Percentiles rank a stretch among this genome's conserved stretches.
Evolutionary conservation across 257 asterid species (phyloP).

Genomic region (Striga asiatica): DNA sequence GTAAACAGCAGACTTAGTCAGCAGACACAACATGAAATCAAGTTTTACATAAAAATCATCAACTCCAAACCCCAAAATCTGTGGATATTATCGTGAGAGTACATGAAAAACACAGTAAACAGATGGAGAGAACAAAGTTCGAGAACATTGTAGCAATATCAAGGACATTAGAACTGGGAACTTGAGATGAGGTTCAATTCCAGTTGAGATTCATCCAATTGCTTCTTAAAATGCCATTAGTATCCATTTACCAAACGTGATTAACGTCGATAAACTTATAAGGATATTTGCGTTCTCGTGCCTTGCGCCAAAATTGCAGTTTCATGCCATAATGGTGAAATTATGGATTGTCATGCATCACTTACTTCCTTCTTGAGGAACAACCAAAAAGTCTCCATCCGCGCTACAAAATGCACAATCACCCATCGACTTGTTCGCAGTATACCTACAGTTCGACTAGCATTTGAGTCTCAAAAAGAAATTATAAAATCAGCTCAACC

Average conservation of each 20-base stretch:
- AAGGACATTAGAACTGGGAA: slow-evolving; percentile 2
- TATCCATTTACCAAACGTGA: not conserved
- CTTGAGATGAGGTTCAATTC: not conserved
- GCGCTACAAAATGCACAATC: slow-evolving; percentile 92
- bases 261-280: not conserved
- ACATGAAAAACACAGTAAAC: not conserved
- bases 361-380: slow-evolving; percentile 96
- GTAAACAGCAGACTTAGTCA: too few relatives aligned
- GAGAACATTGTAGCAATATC: not conserved
- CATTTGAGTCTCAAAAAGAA: slow-evolving; percentile 12
- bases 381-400: slow-evolving; percentile 91
- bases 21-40: too few relatives aligned
- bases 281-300: not conserved
- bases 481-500: slow-evolving; percentile 1
- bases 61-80: not conserved
- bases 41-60: too few relatives aligned
- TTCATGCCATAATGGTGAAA: slow-evolving; percentile 1
- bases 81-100: not conserved
- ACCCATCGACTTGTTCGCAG: slow-evolving; percentile 88
- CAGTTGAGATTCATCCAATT: not conserved
- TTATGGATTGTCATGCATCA: slow-evolving; percentile 12
- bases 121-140: not conserved
- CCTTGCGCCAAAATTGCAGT: not conserved
- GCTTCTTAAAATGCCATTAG: not conserved
- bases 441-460: slow-evolving; percentile 40